phyloP scores from a whole-genome alignment of 768 basidiomycete species.

The Agaricus subrufescens region DNA sequence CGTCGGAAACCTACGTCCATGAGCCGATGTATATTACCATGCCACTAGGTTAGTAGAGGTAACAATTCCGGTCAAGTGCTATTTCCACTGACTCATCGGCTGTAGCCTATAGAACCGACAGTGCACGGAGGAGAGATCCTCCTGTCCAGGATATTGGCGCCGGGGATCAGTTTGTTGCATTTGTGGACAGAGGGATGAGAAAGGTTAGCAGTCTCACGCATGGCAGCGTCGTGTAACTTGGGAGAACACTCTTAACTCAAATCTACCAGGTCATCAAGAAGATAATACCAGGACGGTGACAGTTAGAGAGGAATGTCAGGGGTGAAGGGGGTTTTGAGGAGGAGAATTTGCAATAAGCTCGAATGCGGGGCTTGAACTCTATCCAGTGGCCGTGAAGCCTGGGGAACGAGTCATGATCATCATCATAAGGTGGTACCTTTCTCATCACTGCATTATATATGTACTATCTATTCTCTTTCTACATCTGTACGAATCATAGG shows the following conservation, averaged over 20 bases:
- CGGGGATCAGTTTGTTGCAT: slow-evolving; percentile 7
- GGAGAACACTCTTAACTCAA: not conserved
- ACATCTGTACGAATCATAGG: too few species aligned
- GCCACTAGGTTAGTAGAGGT: not conserved
- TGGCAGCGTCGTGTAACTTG: not conserved
- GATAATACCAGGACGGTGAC: not conserved
- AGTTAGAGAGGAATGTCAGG: too few species aligned
- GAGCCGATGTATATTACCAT: slow-evolving; percentile 1
- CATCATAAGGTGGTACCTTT: too few species aligned
- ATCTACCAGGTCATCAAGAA: not conserved
- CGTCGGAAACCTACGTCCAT: not conserved
- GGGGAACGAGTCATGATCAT: too few species aligned
- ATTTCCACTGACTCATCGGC: not conserved
- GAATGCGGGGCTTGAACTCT: too few species aligned
- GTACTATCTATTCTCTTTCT: too few species aligned
- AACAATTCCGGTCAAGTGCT: not conserved
- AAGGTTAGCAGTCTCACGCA: not conserved
- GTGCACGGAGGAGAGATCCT: not conserved
- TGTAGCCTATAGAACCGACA: not conserved
- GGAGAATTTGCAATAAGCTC: too few species aligned
- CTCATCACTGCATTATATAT: too few species aligned
- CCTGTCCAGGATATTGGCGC: slow-evolving; percentile 11
- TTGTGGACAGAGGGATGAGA: slow-evolving; percentile 1
- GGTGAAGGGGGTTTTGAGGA: too few species aligned
- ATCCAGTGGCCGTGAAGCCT: too few species aligned